Conservation (phyloP, 305 asterid species). For the Rubia occidens region DNA sequence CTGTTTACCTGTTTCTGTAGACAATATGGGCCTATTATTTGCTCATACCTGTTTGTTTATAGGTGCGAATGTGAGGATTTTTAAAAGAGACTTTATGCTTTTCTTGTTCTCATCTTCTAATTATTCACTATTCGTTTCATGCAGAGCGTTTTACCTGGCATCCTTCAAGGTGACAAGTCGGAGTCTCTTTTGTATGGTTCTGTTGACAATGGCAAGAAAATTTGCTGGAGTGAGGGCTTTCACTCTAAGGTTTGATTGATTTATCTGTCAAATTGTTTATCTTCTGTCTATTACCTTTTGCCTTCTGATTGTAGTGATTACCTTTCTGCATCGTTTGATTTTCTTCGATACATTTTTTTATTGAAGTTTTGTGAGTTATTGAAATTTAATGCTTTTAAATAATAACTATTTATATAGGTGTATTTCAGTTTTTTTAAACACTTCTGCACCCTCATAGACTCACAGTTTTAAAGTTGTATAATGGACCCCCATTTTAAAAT, state of each 20-base stretch:
- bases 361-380: no score
- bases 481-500: neutral
- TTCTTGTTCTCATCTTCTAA: slow-evolving; percentile 4
- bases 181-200: slow-evolving; percentile 91
- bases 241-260: slow-evolving; percentile 65
- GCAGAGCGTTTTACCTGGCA: slow-evolving; percentile 95
- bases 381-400: neutral
- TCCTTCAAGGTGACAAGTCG: slow-evolving; percentile 93
- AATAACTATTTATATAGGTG: no score
- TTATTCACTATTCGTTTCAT: slow-evolving; percentile 14
- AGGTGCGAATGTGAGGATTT: neutral
- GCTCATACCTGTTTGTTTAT: neutral
- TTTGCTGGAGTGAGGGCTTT: slow-evolving; percentile 82
- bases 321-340: neutral
- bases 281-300: neutral
- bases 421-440: neutral
- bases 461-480: neutral
- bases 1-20: neutral
- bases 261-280: neutral
- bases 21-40: neutral
- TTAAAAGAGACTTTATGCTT: neutral
- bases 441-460: no score
- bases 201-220: slow-evolving; percentile 93
- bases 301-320: neutral
- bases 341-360: neutral